Evolutionary conservation across 2,329 filamentous ascomycete genomes (phyloP), one percentile per base, ranked within the genome.

Genomic region (Neonectria hederae): DNA sequence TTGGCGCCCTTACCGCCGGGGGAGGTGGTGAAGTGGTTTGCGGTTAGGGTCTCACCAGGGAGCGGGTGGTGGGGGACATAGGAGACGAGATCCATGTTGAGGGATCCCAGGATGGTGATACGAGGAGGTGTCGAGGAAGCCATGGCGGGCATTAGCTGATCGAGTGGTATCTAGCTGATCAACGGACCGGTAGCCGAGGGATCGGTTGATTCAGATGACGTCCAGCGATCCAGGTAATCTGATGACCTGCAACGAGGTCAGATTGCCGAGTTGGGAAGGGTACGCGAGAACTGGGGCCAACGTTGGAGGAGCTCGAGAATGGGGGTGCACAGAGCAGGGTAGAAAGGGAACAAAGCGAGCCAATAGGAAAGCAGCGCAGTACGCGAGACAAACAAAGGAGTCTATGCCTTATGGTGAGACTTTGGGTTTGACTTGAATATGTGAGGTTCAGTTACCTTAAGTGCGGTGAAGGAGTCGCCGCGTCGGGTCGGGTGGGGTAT

Each of bases 1-100:
- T 98, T 98, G 65, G 94, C 94, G 68, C 95, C 95, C 82, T 99
- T 99, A 62, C 96, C 95, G 73, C 95, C 96, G 30, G 92, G 90
- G 46, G 92, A 94, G 38, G 90, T 93, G 75, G 86, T 86, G 81
- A 97, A 97, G 21, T 88, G 89, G 69, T 83, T 89, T 52, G 93
- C 87, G 2, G 92, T 94, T 55, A 98, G 85, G 3, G 95, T 98
- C 81, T 99, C 95, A 70, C 95, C 96, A 1, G 91, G 90, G 1
- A 86, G 82, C 1, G 96, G 95, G 67, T 97, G 89, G 67, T 95
- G 92, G 5, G 92, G 84, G 35, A 96, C 96, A 73, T 93, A 90
- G 43, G 93, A 94, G 67, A 97, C 92, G 68, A 98, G 90, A 82
- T 99, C 95, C 77, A 93, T 92, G 81, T 98, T 98, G 65, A 99